phyloP scores from a whole-genome alignment of 2,329 filamentous ascomycete genomes.

The Cladosporium colombiae region DNA sequence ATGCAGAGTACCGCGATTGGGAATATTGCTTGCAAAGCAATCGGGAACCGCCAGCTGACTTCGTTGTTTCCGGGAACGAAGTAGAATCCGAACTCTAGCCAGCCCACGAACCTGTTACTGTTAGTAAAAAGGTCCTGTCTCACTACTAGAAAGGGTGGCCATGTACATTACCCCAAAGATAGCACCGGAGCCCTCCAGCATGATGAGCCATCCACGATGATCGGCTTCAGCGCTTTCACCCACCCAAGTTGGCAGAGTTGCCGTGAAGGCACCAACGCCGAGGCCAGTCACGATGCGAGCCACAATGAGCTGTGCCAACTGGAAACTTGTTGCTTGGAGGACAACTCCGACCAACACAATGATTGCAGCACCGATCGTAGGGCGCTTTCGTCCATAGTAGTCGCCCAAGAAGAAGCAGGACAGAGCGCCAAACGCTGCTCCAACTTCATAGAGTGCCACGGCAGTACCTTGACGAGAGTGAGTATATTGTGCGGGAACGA shows the following conservation, averaged over 20 bases:
- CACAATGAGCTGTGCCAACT: constrained; percentile 52
- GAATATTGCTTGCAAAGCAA: constrained; percentile 48
- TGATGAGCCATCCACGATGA: constrained; percentile 25
- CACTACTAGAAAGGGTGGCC: background rate
- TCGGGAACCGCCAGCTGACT: constrained; percentile 40
- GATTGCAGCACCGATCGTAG: constrained; percentile 43
- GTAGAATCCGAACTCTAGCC: constrained; percentile 30
- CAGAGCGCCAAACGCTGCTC: constrained; percentile 29
- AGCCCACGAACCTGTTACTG: constrained; percentile 34
- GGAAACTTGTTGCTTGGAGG: constrained; percentile 41
- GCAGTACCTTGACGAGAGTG: constrained; percentile 31
- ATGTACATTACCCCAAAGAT: constrained; percentile 28
- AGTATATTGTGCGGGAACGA: background rate
- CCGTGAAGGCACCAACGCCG: constrained; percentile 43
- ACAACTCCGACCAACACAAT: constrained; percentile 45
- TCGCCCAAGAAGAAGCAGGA: constrained; percentile 49
- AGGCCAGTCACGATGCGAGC: constrained; percentile 54
- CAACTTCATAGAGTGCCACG: constrained; percentile 38
- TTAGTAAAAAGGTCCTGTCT: constrained; percentile 25
- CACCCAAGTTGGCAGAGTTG: constrained; percentile 46
- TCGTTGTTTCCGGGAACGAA: constrained; percentile 25
- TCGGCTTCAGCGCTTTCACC: constrained; percentile 42
- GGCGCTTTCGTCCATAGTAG: constrained; percentile 42
- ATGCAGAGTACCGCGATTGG: constrained; percentile 39
- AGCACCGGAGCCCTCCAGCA: constrained; percentile 27